Conservation (phyloP, 306 rosid genomes). For the Chamaecrista fasciculata region DNA sequence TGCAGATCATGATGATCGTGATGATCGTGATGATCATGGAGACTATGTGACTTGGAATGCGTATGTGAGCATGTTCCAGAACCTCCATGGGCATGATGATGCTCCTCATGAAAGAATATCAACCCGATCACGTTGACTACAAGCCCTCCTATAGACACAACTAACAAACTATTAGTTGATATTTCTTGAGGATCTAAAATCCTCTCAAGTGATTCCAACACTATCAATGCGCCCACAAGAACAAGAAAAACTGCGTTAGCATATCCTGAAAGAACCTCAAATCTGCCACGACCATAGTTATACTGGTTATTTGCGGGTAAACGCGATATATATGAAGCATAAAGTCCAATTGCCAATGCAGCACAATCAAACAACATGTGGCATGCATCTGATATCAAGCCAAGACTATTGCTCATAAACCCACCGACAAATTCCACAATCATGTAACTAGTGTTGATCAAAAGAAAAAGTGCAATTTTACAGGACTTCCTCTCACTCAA, state of each 20-base stretch:
- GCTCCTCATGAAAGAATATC: slow-evolving; percentile 74
- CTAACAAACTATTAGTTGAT: slow-evolving; percentile 55
- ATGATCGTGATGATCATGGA: slow-evolving; percentile 24
- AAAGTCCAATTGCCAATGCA: slow-evolving; percentile 91
- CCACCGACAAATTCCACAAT: slow-evolving; percentile 69
- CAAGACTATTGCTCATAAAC: slow-evolving; percentile 76
- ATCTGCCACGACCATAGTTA: slow-evolving; percentile 67
- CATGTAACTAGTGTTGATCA: slow-evolving; percentile 71
- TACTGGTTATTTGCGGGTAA: slow-evolving; percentile 74
- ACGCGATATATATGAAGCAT: slow-evolving; percentile 92
- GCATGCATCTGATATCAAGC: slow-evolving; percentile 75
- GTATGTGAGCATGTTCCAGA: slow-evolving; percentile 46
- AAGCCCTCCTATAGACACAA: slow-evolving; percentile 76
- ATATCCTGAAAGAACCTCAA: slow-evolving; percentile 69
- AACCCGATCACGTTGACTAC: slow-evolving; percentile 58
- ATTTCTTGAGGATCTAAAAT: slow-evolving; percentile 74
- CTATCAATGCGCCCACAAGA: slow-evolving; percentile 69
- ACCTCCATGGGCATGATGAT: slow-evolving; percentile 75
- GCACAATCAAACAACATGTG: slow-evolving; percentile 99
- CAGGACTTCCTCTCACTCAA: slow-evolving; percentile 86
- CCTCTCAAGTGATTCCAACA: slow-evolving; percentile 78
- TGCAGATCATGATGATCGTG: slow-evolving; percentile 38
- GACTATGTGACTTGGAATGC: slow-evolving; percentile 6
- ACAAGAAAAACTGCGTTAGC: slow-evolving; percentile 71
- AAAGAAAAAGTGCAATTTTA: slow-evolving; percentile 82